Base-by-base conservation (phyloP, 208 protist species). In the Polymyxa betae region DNA sequence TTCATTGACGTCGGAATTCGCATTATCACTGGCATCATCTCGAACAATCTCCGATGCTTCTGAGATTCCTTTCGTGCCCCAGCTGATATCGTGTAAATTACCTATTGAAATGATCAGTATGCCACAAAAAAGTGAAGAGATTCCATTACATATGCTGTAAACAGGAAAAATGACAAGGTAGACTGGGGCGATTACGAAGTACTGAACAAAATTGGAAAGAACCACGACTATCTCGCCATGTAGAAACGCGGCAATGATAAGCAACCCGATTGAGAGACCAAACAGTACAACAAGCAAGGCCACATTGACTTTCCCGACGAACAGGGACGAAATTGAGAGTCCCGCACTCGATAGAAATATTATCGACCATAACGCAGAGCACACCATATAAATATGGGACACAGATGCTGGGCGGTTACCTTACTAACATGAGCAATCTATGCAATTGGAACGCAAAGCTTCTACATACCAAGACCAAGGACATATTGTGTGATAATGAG, bases 81-180 rank as follows among this genome's bases (percentile, higher is more conserved):
- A 66, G 54, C 54, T 66, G 54, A 66, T 66, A 66, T 66, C 54
- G 29, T 66, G 54, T 66, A 66, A 29, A 29, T 66, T 66, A 29
- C 54, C 54, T 66, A 66, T 66, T 16, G 20, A 66, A 66, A 66
- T 29, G 54, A 66, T 66, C 20, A 16, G 29, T 16, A 66, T 66
- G 20, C 54, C 54, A 66, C 29, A 29, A 16, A 16, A 32, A 29
- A 66, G 29, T 29, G 20, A 29, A 66, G 20, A 66, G 54, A 29
- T n/a, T 66, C 54, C 20, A 32, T 66, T 66, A 66, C 54, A 66
- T 32, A 66, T 66, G 54, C 54, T 66, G 54, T 66, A 66, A 16
- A 66, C 54, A 66, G 54, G 54, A 29, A 66, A 66, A 29, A 66
- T 66, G 20, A 66, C 54, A 16, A 66, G 54, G 54, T 32, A 66